Evolutionary conservation across 495 filamentous ascomycete genomes (phyloP).

Genomic region (Pyrenula massariospora): DNA sequence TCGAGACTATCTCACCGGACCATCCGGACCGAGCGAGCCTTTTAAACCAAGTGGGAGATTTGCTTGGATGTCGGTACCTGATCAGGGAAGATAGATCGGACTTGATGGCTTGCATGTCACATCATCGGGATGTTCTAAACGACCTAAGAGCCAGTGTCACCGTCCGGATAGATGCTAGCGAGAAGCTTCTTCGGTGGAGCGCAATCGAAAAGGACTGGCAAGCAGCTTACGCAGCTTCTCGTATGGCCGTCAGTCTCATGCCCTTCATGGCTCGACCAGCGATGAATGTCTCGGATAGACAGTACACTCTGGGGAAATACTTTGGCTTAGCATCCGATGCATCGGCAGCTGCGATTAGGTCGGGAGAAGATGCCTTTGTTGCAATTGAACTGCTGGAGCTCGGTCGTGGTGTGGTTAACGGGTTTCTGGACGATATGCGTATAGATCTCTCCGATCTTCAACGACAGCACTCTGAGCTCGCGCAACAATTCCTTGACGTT

Average conservation of each 20-base stretch:
- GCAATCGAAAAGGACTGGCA: neutral
- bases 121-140: no score
- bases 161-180: no score
- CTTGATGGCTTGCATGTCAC: no score
- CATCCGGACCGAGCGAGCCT: no score
- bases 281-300: conserved; percentile 12
- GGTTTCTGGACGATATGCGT: conserved; percentile 2
- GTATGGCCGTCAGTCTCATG: neutral
- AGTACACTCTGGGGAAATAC: conserved; percentile 7
- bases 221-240: neutral
- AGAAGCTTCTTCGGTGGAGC: no score
- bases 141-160: no score
- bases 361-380: conserved; percentile 1
- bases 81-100: no score
- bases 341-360: conserved; percentile 9
- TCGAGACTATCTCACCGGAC: no score
- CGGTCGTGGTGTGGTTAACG: conserved; percentile 8
- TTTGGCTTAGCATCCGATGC: conserved; percentile 11
- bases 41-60: no score
- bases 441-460: conserved; percentile 3
- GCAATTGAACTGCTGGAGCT: conserved; percentile 10
- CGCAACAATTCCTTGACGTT: conserved; percentile 1
- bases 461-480: conserved; percentile 4
- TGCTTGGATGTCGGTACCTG: no score
- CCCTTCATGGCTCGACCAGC: conserved; percentile 1